A percentile compares a stretch with the other conserved stretches of the same genome.
Evolutionary conservation across 2,329 filamentous ascomycete genomes (phyloP).

Genomic region (Calonectria hongkongensis): DNA sequence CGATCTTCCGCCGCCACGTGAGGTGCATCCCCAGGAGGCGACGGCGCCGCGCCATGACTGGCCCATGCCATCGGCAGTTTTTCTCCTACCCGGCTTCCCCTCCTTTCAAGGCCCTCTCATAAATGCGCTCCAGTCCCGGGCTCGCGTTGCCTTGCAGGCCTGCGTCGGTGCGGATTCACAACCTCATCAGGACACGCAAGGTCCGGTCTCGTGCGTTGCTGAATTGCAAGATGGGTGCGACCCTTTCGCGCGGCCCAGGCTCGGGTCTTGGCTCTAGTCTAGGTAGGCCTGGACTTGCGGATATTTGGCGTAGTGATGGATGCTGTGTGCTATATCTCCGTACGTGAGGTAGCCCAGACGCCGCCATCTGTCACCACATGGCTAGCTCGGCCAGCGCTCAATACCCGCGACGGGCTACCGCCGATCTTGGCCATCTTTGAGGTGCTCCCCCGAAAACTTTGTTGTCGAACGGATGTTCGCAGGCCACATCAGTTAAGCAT

Average conservation of each 20-base stretch:
- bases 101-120: conserved; percentile 19
- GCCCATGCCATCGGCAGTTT: conserved; percentile 43
- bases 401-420: conserved; percentile 15
- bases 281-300: conserved; percentile 19
- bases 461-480: conserved; percentile 17
- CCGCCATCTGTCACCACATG: conserved; percentile 30
- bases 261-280: conserved; percentile 20
- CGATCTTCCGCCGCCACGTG: conserved; percentile 61
- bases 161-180: conserved; percentile 15
- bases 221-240: background rate
- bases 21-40: conserved; percentile 48
- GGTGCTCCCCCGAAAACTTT: conserved; percentile 8
- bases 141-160: conserved; percentile 20
- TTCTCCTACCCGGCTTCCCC: conserved; percentile 31
- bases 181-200: background rate
- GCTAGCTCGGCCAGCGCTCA: conserved; percentile 23
- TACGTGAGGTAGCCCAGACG: conserved; percentile 25
- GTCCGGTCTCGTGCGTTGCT: background rate
- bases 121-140: conserved; percentile 26
- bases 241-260: conserved; percentile 4
- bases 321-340: conserved; percentile 29
- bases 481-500: background rate
- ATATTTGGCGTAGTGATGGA: conserved; percentile 8
- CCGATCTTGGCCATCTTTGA: conserved; percentile 27
- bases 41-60: conserved; percentile 45